Conservation (phyloP, 192 early-diverging fungal genomes). For the Paraglomus occultum region DNA sequence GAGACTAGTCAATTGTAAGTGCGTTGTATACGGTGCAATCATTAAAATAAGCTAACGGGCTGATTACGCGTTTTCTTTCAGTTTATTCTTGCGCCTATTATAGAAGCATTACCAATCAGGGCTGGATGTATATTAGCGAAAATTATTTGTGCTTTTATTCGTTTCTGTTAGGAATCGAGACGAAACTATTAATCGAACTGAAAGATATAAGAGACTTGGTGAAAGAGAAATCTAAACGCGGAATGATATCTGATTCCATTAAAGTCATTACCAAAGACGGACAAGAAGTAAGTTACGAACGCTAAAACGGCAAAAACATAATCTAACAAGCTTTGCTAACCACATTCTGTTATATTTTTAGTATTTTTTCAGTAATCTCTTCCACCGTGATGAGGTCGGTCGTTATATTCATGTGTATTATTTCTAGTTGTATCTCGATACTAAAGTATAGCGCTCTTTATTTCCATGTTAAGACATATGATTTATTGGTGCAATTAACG, state of each 20-base stretch:
- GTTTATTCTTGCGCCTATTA: conserved; percentile 92
- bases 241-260: conserved; percentile 86
- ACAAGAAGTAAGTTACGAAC: conserved; percentile 57
- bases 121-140: conserved; percentile 96
- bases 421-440: not conserved
- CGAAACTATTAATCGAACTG: conserved; percentile 85
- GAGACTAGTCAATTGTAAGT: conserved; percentile 84
- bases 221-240: conserved; percentile 88
- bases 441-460: not conserved
- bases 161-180: conserved; percentile 90
- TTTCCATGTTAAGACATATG: conserved; percentile 61
- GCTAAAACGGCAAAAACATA: not conserved
- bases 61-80: conserved; percentile 26
- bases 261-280: conserved; percentile 79
- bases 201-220: conserved; percentile 88
- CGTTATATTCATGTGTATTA: not conserved
- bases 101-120: conserved; percentile 81
- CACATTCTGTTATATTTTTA: conserved; percentile 28
- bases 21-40: not conserved
- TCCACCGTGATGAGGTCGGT: conserved; percentile 83
- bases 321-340: conserved; percentile 19
- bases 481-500: conserved; percentile 89
- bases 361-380: conserved; percentile 92
- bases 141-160: conserved; percentile 95
- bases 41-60: too few relatives aligned